Base-by-base conservation (phyloP, 176 grass and related monocot genomes). In the Dendrocalamus sinicus region DNA sequence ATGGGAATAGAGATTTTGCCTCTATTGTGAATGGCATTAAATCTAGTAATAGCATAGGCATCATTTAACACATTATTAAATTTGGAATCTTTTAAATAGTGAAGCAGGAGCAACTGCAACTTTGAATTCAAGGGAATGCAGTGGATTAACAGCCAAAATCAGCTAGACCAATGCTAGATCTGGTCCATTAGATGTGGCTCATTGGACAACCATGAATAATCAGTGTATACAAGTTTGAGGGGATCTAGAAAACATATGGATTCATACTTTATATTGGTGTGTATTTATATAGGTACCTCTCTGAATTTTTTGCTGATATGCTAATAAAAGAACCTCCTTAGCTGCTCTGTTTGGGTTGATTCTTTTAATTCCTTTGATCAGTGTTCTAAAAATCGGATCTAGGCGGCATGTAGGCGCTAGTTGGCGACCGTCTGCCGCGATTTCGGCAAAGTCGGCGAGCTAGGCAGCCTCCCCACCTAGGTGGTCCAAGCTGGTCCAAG, bases 41-140 rank as follows among this genome's bases (percentile, higher is more conserved):
- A 59, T 40, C 35, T 71, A 45, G 41, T 46, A 62, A 45, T 62
- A 62, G 7, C 57, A 45, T 78, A 60, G n/a, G 17, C 55, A 26
- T 62, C 40, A 24, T 78, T 44, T 62, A 77, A 44, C 37, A 58
- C 39, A 45, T 13, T n/a, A 55, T 22, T 53, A 5, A 4, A 52
- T 75, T 76, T 54, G 5, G 20, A 55, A 76, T 57, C 28, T 43
- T 62, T 78, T 64, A 79, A 48, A 41, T 20, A 65, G 76, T 13
- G 40, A 43, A 43, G 40, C 40, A 43, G 40, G 40, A 32, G 9
- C 41, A 47, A 12, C 32, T 53, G 43, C 43, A 44, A 59, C 20
- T 59, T 16, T 43, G 76, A 78, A 26, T 10, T 48, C 13, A 78
- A 46, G 40, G 54, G n/a, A 78, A 78, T 45, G 57, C 57, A 78